phyloP scores from a whole-genome alignment of 202 grass and related monocot species.

The Digitaria exilis region DNA sequence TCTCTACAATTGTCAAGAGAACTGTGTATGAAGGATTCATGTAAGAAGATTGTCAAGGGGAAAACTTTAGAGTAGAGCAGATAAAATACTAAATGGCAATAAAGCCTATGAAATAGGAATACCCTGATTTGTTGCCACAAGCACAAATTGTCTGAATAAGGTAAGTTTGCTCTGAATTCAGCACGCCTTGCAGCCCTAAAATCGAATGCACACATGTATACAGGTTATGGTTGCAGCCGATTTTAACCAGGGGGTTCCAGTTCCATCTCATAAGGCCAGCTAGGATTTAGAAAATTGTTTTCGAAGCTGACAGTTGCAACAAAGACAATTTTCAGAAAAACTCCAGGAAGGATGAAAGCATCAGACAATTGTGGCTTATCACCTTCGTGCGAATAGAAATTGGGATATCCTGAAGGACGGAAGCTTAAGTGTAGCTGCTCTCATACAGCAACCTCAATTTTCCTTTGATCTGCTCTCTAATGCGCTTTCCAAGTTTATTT shows the following conservation, averaged over 20 bases:
- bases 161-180: no score
- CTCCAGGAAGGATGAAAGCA: conserved; percentile 7
- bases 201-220: no score
- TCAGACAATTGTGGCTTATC: background rate
- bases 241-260: background rate
- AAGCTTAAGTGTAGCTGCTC: conserved; percentile 88
- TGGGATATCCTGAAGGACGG: conserved; percentile 85
- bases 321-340: background rate
- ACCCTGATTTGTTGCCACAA: no score
- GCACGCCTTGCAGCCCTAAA: no score
- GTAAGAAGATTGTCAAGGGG: no score
- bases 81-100: no score
- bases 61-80: no score
- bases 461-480: conserved; percentile 87
- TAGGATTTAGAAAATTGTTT: no score
- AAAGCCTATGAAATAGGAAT: no score
- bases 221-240: background rate
- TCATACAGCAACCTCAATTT: conserved; percentile 93
- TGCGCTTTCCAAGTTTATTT: conserved; percentile 83
- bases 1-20: background rate
- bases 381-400: conserved; percentile 93
- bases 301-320: no score
- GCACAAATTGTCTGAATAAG: no score
- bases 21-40: no score
- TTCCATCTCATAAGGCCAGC: background rate